Conservation (phyloP, 331 rosid species). For the Erythrophleum ivorense region DNA sequence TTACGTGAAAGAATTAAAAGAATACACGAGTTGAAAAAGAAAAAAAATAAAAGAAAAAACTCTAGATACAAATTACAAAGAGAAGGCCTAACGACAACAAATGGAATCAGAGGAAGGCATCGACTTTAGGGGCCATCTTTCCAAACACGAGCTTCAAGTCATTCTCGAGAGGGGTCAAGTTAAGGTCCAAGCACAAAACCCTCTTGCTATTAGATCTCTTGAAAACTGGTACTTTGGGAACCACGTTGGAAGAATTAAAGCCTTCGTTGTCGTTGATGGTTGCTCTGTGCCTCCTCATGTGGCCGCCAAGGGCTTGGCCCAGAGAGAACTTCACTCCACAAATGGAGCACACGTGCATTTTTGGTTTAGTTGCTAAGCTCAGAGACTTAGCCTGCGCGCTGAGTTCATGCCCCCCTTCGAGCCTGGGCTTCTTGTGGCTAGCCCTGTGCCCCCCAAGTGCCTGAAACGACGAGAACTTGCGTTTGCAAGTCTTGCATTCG, state of each 20-base stretch:
- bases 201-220: conserved; percentile 54
- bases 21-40: neutral
- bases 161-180: conserved; percentile 79
- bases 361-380: conserved; percentile 23
- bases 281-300: conserved; percentile 67
- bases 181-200: conserved; percentile 64
- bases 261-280: neutral
- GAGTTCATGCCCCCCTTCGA: neutral
- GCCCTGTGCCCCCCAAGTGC: conserved; percentile 91
- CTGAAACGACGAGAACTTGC: conserved; percentile 82
- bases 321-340: conserved; percentile 57
- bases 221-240: conserved; percentile 45
- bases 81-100: neutral
- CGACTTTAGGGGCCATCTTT: conserved; percentile 57
- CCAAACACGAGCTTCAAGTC: conserved; percentile 72
- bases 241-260: neutral
- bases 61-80: neutral
- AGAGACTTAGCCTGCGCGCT: conserved; percentile 27
- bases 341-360: conserved; percentile 55
- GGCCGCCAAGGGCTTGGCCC: conserved; percentile 82
- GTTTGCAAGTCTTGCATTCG: conserved; percentile 81
- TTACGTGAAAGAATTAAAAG: conserved; percentile 24
- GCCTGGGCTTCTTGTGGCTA: conserved; percentile 62
- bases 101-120: conserved; percentile 42
- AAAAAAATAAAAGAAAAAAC: neutral